Base-by-base conservation (phyloP, 2,329 filamentous ascomycete species). In the Fusarium humuli region DNA sequence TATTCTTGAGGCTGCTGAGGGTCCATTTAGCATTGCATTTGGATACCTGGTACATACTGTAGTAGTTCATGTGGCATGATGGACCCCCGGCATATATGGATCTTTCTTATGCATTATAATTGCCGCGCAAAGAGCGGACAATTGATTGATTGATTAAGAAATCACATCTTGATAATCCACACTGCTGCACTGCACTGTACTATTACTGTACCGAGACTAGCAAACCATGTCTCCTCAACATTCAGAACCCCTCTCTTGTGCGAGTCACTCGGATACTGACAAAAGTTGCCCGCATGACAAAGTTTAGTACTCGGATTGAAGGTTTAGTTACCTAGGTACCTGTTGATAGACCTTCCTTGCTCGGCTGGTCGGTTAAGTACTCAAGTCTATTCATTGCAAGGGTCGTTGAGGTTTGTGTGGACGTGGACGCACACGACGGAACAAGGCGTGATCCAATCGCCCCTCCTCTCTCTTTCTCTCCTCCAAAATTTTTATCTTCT, bases 381-480 rank as follows among this genome's bases (percentile, higher is more conserved):
- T 37, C 57, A 30, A 57, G 44, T 41, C 20, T 46, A 42, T 45
- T 22, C 52, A 40, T 46, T 64, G 56, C 65, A 71, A 69, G 68
- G 68, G 63, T 71, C 22, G 50, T 29, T 29, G 27, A 29, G 27
- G 27, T 49, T 57, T 50, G 23, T 46, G 68, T 61, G 71, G 64
- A 61, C 49, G 55, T 32, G 30, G 29, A 50, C 30, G 20, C 44
- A 27, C 44, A 46, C 44, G 23, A 29, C 22, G 23, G 44, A n/a
- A 52, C 68, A 58, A 71, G 65, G 55, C 52, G 68, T 71, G 68
- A 69, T 62, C 56, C 23, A 71, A 62, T 64, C 52, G 40, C 57
- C 48, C 64, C 56, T 53, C 49, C 49, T 53, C 49, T 22, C n/a
- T 48, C 45, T 13, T 20, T 29, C 27, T 44, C 32, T 65, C 55